phyloP scores from a whole-genome alignment of 805 yeast genomes.

The Suhomyces emberorum region DNA sequence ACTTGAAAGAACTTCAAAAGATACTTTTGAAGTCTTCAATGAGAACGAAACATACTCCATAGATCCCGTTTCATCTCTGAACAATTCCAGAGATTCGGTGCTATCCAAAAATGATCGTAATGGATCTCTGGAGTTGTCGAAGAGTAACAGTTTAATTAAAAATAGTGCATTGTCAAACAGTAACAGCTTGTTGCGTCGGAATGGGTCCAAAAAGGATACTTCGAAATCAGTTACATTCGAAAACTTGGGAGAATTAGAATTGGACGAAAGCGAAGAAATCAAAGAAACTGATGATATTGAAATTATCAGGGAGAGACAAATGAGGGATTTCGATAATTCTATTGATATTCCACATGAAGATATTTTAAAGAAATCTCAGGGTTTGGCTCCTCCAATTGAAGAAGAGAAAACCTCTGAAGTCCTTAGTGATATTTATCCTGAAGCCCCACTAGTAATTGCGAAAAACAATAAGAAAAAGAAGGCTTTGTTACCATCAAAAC shows the following conservation, averaged over 20 bases:
- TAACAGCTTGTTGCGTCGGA: conserved; percentile 6
- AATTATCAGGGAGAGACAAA: conserved; percentile 13
- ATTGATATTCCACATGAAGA: conserved; percentile 23
- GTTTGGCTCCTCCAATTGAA: conserved; percentile 1
- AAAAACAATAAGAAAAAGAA: conserved; percentile 18
- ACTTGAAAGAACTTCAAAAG: conserved; percentile 36
- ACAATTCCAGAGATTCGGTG: background rate
- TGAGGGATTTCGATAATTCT: conserved; percentile 15
- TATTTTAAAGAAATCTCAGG: conserved; percentile 6
- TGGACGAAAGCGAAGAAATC: conserved; percentile 16
- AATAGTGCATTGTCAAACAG: conserved; percentile 4
- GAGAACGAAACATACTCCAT: background rate
- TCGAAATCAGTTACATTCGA: conserved; percentile 41
- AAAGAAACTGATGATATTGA: conserved; percentile 11
- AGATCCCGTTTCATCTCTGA: conserved; percentile 8
- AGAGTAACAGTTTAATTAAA: conserved; percentile 3
- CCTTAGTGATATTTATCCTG: conserved; percentile 39
- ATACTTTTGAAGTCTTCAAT: conserved; percentile 6
- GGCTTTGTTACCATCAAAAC: conserved; percentile 4
- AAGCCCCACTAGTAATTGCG: conserved; percentile 31
- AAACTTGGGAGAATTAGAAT: conserved; percentile 26
- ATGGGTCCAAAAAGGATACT: conserved; percentile 4
- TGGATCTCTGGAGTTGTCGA: background rate
- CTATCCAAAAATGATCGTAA: background rate
- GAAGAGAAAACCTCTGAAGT: conserved; percentile 39